phyloP scores from a whole-genome alignment of 345 rosid species.

The Euphorbia peplus region DNA sequence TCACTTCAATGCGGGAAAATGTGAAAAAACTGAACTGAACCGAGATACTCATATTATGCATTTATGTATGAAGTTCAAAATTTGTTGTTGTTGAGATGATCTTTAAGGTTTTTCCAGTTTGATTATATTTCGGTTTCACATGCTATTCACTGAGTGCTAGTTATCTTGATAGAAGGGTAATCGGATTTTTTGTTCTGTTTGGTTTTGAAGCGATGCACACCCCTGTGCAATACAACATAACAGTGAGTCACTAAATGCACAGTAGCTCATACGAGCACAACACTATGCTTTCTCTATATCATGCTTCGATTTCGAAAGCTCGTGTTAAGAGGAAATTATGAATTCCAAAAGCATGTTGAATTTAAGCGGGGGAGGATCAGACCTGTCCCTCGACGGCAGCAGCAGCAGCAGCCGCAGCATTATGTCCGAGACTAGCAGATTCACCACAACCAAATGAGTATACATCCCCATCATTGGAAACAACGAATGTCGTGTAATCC shows the following conservation, averaged over 20 bases:
- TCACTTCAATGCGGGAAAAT: no score
- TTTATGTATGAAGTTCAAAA: no score
- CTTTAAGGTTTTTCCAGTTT: no score
- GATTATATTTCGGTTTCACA: no score
- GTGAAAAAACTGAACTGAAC: no score
- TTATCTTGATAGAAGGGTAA: no score
- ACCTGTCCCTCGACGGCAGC: conserved; percentile 57
- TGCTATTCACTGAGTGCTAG: no score
- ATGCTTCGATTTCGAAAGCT: neutral
- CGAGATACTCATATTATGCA: no score
- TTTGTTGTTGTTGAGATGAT: no score
- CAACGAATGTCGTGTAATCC: conserved; percentile 87
- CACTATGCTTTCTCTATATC: neutral
- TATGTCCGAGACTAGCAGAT: conserved; percentile 90
- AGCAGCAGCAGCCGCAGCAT: conserved; percentile 28
- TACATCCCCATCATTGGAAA: conserved; percentile 83
- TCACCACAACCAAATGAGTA: conserved; percentile 95
- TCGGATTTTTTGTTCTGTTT: no score
- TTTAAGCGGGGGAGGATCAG: neutral
- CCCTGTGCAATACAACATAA: neutral
- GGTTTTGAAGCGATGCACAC: no score
- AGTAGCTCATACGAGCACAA: neutral
- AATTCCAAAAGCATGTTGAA: neutral
- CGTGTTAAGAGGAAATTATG: neutral
- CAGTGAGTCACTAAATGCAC: neutral